phyloP scores from a whole-genome alignment of 805 yeast species.

The Kluyveromyces aestuarii region DNA sequence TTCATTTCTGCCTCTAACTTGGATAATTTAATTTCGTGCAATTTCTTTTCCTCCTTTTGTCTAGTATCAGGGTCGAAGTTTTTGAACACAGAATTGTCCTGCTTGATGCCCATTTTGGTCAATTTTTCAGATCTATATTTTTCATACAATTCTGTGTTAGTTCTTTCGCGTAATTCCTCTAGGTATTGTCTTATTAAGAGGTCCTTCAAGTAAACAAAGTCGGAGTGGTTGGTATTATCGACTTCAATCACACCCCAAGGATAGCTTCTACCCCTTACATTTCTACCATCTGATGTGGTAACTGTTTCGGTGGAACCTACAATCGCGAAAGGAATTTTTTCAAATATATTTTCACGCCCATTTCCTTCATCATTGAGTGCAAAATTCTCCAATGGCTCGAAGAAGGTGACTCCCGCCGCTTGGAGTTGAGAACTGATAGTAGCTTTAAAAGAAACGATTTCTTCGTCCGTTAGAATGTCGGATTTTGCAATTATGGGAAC shows the following conservation, averaged over 20 bases:
- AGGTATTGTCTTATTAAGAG: constrained; percentile 80
- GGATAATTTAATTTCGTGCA: constrained; percentile 88
- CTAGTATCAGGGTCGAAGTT: constrained; percentile 89
- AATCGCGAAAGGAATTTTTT: constrained; percentile 83
- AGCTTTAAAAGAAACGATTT: constrained; percentile 64
- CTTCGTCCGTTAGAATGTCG: constrained; percentile 86
- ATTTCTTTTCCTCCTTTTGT: constrained; percentile 86
- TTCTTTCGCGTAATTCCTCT: constrained; percentile 88
- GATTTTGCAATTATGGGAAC: constrained; percentile 93
- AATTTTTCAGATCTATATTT: constrained; percentile 82
- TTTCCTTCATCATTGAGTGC: constrained; percentile 79
- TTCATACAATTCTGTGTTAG: constrained; percentile 72
- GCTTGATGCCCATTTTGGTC: constrained; percentile 73
- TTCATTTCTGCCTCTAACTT: constrained; percentile 97
- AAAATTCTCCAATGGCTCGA: constrained; percentile 69
- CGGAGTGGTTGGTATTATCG: constrained; percentile 89
- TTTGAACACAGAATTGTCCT: constrained; percentile 86
- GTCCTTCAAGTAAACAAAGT: constrained; percentile 82
- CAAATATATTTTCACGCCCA: constrained; percentile 57
- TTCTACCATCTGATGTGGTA: constrained; percentile 61
- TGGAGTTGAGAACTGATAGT: constrained; percentile 71
- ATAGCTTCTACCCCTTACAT: constrained; percentile 83
- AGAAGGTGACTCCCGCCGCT: constrained; percentile 64
- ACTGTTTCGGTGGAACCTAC: constrained; percentile 79
- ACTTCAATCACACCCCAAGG: constrained; percentile 98